Evolutionary conservation across 2,329 filamentous ascomycete species (phyloP).

Genomic region (Paecilomyces sp.): DNA sequence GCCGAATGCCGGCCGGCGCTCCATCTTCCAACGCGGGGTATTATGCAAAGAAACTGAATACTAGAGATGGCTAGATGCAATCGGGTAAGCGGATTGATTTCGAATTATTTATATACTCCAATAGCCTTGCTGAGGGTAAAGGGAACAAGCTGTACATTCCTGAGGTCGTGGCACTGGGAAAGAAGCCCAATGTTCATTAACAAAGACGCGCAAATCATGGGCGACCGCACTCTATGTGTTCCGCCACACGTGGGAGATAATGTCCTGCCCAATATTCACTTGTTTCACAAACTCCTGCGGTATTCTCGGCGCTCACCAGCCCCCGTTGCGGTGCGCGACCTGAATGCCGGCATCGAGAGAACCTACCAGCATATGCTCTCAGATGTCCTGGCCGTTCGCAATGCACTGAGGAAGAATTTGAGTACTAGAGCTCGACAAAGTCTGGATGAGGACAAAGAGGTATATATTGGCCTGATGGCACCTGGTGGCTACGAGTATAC

Average conservation of each 20-base stretch:
- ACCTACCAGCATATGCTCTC: constrained; percentile 25
- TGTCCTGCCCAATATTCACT: constrained; percentile 24
- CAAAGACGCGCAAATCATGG: too few species aligned
- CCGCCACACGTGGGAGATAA: constrained; percentile 20
- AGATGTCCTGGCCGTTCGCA: constrained; percentile 13
- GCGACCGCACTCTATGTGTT: constrained; percentile 7
- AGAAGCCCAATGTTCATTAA: too few species aligned
- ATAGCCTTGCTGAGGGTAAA: too few species aligned
- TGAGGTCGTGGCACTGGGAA: too few species aligned
- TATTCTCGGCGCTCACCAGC: constrained; percentile 18
- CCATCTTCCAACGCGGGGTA: too few species aligned
- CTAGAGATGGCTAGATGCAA: too few species aligned
- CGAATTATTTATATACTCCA: too few species aligned
- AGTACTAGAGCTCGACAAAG: constrained; percentile 9
- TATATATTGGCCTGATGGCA: constrained; percentile 25
- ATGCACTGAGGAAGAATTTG: constrained; percentile 17
- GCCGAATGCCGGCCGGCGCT: too few species aligned
- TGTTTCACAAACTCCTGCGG: constrained; percentile 25
- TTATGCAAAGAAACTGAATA: too few species aligned
- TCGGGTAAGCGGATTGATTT: too few species aligned
- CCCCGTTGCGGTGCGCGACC: constrained; percentile 21
- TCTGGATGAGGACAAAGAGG: constrained; percentile 19
- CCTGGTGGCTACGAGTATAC: constrained; percentile 31
- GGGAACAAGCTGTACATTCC: too few species aligned
- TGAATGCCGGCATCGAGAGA: constrained; percentile 24